Evolutionary conservation across 2,329 filamentous ascomycete species (phyloP).

Genomic region (Colletotrichum gloeosporioides): DNA sequence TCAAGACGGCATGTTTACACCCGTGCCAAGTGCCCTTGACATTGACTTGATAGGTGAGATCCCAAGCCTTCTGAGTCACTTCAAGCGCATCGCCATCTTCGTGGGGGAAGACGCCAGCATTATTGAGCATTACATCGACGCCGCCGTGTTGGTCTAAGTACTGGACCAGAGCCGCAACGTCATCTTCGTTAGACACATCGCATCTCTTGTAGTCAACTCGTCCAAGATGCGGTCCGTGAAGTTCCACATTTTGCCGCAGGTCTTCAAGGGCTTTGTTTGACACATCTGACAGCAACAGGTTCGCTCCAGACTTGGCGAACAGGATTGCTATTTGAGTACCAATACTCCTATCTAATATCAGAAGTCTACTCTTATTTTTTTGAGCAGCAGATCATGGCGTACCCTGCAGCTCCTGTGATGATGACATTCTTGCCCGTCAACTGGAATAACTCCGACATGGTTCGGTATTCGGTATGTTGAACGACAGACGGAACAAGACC

Average conservation of each 20-base stretch:
- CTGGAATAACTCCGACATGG: constrained; percentile 3
- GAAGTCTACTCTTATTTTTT: neutral
- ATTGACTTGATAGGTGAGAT: constrained; percentile 77
- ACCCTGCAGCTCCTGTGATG: constrained; percentile 75
- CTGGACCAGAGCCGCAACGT: constrained; percentile 66
- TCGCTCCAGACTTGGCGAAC: constrained; percentile 74
- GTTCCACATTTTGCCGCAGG: constrained; percentile 63
- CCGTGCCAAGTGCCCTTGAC: constrained; percentile 83
- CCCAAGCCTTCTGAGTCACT: constrained; percentile 69
- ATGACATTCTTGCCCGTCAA: constrained; percentile 44
- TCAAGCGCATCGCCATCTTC: constrained; percentile 65
- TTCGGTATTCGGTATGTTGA: neutral
- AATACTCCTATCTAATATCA: constrained; percentile 49
- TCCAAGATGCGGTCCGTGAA: constrained; percentile 56
- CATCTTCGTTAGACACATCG: constrained; percentile 73
- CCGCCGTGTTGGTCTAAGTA: constrained; percentile 73
- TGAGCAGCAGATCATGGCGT: constrained; percentile 30
- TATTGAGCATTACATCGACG: constrained; percentile 79
- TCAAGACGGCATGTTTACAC: constrained; percentile 74
- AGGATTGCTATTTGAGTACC: constrained; percentile 77
- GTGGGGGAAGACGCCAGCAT: constrained; percentile 80
- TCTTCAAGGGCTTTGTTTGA: constrained; percentile 68
- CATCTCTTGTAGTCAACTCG: constrained; percentile 42
- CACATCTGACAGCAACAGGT: constrained; percentile 74
- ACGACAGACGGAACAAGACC: neutral